Evolutionary conservation across 345 rosid genomes (phyloP), one percentile per base, ranked within the genome.

Genomic region (Bruguiera gymnorhiza): DNA sequence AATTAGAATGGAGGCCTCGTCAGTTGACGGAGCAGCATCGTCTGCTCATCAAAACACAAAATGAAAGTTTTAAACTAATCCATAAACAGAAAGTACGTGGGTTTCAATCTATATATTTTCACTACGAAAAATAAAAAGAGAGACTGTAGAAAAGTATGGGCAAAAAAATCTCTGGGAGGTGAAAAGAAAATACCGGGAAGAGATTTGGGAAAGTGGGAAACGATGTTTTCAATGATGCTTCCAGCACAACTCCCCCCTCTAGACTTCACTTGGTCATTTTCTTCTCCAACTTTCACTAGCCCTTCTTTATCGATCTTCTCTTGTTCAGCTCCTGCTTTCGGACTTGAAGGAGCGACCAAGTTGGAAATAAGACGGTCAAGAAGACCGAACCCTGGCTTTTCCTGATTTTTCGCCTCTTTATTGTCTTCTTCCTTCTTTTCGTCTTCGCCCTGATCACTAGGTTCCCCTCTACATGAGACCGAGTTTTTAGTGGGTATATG

Each of bases 1-100:
- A 58, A 92, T 83, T 53, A 89, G 65, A 70, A 89, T 82, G 66
- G 91, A 65, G 51, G 90, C 96, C 76, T 92, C 96, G 24, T 88
- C 89, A 8, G 78, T 65, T 1, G 89, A 77, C 6, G 89, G 96
- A 70, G 76, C 89, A 55, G 83, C 94, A 75, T 67, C 87, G 56
- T 78, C 92, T 83, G 86, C 55, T 72, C 54, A 23, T 8, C 65
- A 48, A 21, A 5, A 18, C 26, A 36, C 54, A 27, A 6, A 26
- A 48, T 30, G 3, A 56, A 29, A 39, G 15, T 16, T 20, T 10
- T 27, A 27, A 52, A 1, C 51, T 6, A 6, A 6, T 27, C 56
- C 31, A 9, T 7, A 31, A 34, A 20, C 46, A 27, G 2, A 20
- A 30, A 36, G 8, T 36, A 36, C 39, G 39, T 36, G 39, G 6